These are phyloP conservation scores for Calonectria leucothoes DNA, from an alignment of 2,329 filamentous ascomycete genomes.

Conservation along the genomic window DNA sequence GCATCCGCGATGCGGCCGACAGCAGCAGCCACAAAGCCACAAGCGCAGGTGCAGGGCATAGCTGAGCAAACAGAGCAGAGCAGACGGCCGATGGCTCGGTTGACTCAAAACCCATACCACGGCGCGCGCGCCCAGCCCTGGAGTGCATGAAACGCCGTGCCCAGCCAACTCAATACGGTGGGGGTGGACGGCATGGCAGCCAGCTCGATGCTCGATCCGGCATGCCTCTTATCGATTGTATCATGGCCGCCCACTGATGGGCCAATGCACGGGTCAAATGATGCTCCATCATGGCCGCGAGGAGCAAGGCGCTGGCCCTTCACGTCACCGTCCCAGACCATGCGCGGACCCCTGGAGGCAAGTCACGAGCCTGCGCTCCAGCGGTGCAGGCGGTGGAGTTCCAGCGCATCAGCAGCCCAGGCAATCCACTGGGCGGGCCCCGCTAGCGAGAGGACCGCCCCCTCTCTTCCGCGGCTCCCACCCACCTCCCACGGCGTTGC, in stretches of 20 bases:
- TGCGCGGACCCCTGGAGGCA: slow-evolving; percentile 30
- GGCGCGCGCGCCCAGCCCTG: background rate
- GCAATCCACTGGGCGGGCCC: background rate
- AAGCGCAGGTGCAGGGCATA: no score
- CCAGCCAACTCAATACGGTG: slow-evolving; percentile 1
- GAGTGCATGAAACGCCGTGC: background rate
- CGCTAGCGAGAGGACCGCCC: background rate
- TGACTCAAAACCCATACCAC: slow-evolving; percentile 1
- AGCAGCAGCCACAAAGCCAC: background rate
- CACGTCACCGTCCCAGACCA: slow-evolving; percentile 26
- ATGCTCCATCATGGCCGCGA: slow-evolving; percentile 27
- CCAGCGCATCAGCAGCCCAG: slow-evolving; percentile 21
- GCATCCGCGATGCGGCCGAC: background rate
- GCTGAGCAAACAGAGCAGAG: background rate
- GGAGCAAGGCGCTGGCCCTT: slow-evolving; percentile 17
- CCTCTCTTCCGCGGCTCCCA: slow-evolving; percentile 5
- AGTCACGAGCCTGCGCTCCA: slow-evolving; percentile 38
- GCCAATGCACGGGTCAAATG: slow-evolving; percentile 38
- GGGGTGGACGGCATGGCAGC: slow-evolving; percentile 24
- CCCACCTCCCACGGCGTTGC: slow-evolving; percentile 26
- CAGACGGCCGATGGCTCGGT: background rate
- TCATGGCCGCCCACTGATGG: slow-evolving; percentile 29
- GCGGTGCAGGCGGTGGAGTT: slow-evolving; percentile 30
- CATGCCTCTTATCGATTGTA: slow-evolving; percentile 31
- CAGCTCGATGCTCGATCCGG: background rate